Evolutionary conservation across 306 rosid species (phyloP), one percentile per base, ranked within the genome.

Genomic region (Datisca glomerata): DNA sequence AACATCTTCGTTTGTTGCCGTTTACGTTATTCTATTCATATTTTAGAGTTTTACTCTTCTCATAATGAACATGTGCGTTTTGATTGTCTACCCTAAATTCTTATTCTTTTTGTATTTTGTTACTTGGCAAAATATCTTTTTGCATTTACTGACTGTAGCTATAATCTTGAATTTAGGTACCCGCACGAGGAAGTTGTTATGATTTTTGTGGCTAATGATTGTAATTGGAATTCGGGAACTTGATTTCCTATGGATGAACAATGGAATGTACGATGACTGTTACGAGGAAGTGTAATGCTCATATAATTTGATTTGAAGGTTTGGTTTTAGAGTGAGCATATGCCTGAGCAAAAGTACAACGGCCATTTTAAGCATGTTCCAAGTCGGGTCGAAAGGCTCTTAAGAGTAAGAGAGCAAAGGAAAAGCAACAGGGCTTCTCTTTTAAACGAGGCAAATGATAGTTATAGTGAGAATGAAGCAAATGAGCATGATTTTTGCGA

Each of bases 261-360:
- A n/a, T n/a, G n/a, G n/a, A n/a, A n/a, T n/a, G n/a, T n/a, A n/a
- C n/a, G n/a, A 47, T 47, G 36, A 49, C 32, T 59, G 53, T 56
- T 42, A 44, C 21, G 57, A 57, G 60, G 55, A 51, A 18, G 43
- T 24, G 43, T 31, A 14, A 63, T 75, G 41, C 55, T 63, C 39
- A 32, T 18, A 40, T 36, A 59, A 53, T 56, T 67, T n/a, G 55
- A 63, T 52, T 51, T 27, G 46, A 49, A 45, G 72, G 73, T 57
- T 70, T 48, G 70, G 51, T 66, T 70, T 34, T 64, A 61, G 65
- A 75, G 76, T 41, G 94, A 72, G 48, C 93, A 24, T 34, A 89
- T 76, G 80, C 72, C 85, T 44, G 97, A 73, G 50, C 77, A 61
- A 59, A 70, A 66, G 68, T 75, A 45, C 72, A 63, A 77, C 58